Percentiles rank a stretch among this genome's conserved stretches.
These are phyloP conservation scores for Globisporangium viniferum DNA, from an alignment of 352 stramenopile genomes.

Conservation along the genomic window DNA sequence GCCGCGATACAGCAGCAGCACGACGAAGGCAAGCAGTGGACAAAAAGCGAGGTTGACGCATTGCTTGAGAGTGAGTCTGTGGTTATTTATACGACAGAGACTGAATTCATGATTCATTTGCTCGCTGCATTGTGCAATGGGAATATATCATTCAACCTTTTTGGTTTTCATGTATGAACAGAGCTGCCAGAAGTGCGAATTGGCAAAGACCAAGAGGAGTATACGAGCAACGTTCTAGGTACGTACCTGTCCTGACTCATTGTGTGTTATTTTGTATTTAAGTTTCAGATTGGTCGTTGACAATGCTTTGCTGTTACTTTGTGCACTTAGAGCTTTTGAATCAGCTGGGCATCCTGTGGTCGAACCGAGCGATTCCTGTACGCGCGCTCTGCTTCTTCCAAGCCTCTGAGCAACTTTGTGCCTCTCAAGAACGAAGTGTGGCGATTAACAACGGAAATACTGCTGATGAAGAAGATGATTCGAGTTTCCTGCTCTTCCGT, in stretches of 20 bases:
- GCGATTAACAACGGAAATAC: neutral
- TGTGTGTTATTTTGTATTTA: neutral
- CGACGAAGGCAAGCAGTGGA: constrained; percentile 17
- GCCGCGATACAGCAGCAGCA: constrained; percentile 16
- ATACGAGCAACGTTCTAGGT: constrained; percentile 22
- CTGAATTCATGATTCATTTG: neutral
- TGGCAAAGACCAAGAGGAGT: constrained; percentile 15
- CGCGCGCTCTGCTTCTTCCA: constrained; percentile 61
- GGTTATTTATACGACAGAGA: too few relatives aligned
- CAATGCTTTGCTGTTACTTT: neutral
- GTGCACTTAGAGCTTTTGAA: constrained; percentile 37
- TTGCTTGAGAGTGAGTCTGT: constrained; percentile 1
- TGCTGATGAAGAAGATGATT: constrained; percentile 6
- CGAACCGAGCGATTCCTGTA: constrained; percentile 39
- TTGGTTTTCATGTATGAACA: neutral
- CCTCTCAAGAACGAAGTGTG: neutral
- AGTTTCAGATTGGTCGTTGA: neutral
- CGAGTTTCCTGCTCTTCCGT: neutral
- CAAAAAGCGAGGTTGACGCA: constrained; percentile 14
- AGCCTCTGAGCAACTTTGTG: constrained; percentile 28
- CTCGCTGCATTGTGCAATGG: too few relatives aligned
- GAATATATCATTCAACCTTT: neutral
- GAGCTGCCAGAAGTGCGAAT: constrained; percentile 25
- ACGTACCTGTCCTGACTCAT: neutral
- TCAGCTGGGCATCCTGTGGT: constrained; percentile 69